Percentiles rank a stretch among this genome's conserved stretches.
These are phyloP conservation scores for Mortierella sp. DNA, from an alignment of 371 early-diverging fungal genomes.

Conservation along the genomic window DNA sequence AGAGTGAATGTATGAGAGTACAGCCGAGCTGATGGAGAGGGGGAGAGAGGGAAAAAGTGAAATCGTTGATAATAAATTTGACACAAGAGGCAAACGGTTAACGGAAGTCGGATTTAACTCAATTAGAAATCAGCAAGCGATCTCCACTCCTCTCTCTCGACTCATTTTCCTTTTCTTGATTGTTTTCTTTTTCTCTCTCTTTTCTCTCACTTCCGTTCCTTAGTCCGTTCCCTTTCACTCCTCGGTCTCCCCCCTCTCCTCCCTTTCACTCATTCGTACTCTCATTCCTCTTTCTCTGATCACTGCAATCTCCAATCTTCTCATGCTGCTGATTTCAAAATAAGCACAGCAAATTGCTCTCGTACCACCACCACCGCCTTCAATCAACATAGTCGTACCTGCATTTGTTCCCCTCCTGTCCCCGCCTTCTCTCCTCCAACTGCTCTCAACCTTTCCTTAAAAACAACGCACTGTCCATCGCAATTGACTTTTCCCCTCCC, in stretches of 20 bases:
- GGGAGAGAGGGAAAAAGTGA: too few species aligned
- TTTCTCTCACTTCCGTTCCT: neutral
- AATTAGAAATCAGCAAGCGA: too few species aligned
- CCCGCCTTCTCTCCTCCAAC: neutral
- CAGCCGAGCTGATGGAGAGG: too few species aligned
- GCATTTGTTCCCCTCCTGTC: neutral
- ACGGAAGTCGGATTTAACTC: too few species aligned
- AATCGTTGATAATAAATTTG: too few species aligned
- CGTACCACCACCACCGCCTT: too few species aligned
- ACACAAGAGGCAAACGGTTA: too few species aligned
- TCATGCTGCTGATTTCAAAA: neutral
- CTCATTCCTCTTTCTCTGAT: neutral
- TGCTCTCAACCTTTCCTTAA: constrained; percentile 5
- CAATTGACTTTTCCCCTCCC: neutral
- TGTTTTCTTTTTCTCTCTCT: neutral
- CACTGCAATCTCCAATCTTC: neutral
- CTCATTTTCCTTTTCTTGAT: too few species aligned
- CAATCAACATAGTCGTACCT: neutral
- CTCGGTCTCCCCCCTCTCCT: neutral
- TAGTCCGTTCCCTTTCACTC: neutral
- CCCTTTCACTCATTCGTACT: neutral
- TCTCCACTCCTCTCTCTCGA: too few species aligned
- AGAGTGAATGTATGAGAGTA: too few species aligned
- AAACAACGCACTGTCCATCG: neutral
- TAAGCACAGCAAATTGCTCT: neutral